Conservation (phyloP, 2,329 filamentous ascomycete genomes). For the Chaetomium olivaceum region DNA sequence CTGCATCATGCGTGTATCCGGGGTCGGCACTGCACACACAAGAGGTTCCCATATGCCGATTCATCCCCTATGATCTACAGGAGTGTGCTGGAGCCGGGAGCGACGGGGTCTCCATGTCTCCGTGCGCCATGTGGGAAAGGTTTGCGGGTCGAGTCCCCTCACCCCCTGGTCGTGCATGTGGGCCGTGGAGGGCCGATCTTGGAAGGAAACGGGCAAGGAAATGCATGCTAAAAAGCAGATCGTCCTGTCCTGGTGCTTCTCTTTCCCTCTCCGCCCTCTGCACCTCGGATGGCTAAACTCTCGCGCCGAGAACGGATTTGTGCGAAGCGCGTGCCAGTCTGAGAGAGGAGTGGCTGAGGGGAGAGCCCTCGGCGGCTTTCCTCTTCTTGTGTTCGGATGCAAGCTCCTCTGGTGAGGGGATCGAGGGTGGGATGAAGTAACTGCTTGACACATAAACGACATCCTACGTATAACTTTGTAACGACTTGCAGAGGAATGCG, state of each 20-base stretch:
- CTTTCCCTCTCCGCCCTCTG: background rate
- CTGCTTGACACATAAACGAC: background rate
- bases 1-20: too few species aligned
- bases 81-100: background rate
- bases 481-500: too few species aligned
- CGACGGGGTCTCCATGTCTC: background rate
- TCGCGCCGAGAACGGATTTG: background rate
- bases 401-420: background rate
- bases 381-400: background rate
- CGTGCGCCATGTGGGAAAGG: background rate
- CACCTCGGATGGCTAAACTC: constrained; percentile 4
- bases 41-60: background rate
- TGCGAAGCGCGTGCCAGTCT: too few species aligned
- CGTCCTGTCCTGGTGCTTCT: background rate
- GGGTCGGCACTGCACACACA: background rate
- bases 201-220: background rate
- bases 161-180: background rate
- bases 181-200: background rate
- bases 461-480: too few species aligned
- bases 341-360: background rate
- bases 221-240: background rate
- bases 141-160: background rate
- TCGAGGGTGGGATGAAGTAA: background rate
- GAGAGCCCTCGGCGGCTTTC: background rate
- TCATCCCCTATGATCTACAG: background rate